A percentile compares a stretch with the other conserved stretches of the same genome.
Conservation (phyloP, 441 rosid species). For the Biscutella laevigata region DNA sequence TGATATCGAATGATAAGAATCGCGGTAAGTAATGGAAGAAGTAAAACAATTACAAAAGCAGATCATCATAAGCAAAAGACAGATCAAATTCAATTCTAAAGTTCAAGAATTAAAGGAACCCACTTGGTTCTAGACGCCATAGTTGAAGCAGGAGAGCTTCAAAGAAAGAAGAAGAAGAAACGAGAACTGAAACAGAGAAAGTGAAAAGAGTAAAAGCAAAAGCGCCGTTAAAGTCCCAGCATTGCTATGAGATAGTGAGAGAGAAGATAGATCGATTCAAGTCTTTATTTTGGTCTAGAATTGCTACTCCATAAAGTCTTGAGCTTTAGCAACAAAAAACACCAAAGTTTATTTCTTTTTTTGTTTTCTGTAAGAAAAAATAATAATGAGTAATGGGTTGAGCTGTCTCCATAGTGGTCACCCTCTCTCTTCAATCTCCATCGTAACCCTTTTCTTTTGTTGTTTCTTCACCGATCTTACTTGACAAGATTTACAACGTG, state of each 20-base stretch:
- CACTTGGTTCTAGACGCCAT: slow-evolving; percentile 76
- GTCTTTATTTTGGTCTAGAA: too few species aligned
- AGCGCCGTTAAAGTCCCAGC: slow-evolving; percentile 34
- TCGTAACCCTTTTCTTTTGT: neutral
- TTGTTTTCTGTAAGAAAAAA: slow-evolving; percentile 15
- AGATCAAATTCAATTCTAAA: too few species aligned
- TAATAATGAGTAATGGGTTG: slow-evolving; percentile 32
- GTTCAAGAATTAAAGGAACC: too few species aligned
- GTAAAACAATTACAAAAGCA: too few species aligned
- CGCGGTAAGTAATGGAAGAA: too few species aligned
- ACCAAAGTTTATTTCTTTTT: too few species aligned
- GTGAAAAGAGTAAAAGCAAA: slow-evolving; percentile 15
- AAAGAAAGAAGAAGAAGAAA: neutral
- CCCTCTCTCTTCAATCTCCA: slow-evolving; percentile 22
- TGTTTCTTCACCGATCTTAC: neutral
- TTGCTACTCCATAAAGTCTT: slow-evolving; percentile 7
- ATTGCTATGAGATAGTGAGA: slow-evolving; percentile 24
- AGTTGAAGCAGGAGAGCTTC: slow-evolving; percentile 11
- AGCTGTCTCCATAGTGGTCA: slow-evolving; percentile 31
- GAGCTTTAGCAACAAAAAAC: neutral
- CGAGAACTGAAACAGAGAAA: neutral
- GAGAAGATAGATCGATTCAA: slow-evolving; percentile 11
- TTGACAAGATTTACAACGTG: too few species aligned
- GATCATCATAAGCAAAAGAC: too few species aligned
- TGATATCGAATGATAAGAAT: too few species aligned